phyloP scores from a whole-genome alignment of 768 basidiomycete species.

The Pleurotus salmoneostramineus region DNA sequence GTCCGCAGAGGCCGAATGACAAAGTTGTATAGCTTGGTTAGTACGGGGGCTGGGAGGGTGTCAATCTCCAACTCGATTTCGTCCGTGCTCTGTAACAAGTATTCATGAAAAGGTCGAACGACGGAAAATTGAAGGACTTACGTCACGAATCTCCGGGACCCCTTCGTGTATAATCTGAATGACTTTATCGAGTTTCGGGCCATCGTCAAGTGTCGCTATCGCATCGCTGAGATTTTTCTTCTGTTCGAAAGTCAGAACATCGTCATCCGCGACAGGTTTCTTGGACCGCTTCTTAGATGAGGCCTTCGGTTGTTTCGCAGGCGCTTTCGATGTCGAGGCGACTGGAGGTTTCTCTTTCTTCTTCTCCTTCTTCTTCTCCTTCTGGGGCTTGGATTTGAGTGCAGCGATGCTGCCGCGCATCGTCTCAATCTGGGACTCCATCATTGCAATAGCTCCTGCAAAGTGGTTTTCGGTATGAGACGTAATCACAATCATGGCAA shows the following conservation, averaged over 20 bases:
- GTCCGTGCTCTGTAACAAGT: constrained; percentile 68
- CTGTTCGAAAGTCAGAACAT: constrained; percentile 89
- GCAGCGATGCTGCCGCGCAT: constrained; percentile 68
- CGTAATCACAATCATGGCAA: too few species aligned
- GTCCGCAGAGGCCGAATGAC: constrained; percentile 79
- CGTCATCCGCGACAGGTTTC: constrained; percentile 70
- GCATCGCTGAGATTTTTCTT: constrained; percentile 98
- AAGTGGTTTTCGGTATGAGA: constrained; percentile 11
- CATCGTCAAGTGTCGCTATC: constrained; percentile 76
- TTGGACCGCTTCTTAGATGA: constrained; percentile 59
- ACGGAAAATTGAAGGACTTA: constrained; percentile 25
- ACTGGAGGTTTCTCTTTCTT: constrained; percentile 53
- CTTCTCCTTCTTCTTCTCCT: constrained; percentile 71
- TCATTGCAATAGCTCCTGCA: constrained; percentile 65
- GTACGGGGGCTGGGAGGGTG: constrained; percentile 76
- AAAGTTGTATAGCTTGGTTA: constrained; percentile 93
- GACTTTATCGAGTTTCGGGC: constrained; percentile 78
- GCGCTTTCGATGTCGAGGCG: constrained; percentile 62
- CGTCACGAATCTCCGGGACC: constrained; percentile 90
- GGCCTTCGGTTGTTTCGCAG: constrained; percentile 46
- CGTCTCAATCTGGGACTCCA: constrained; percentile 80
- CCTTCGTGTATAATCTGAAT: constrained; percentile 95
- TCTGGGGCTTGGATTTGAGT: constrained; percentile 53
- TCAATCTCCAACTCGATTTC: constrained; percentile 99
- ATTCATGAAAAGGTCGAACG: constrained; percentile 11